phyloP scores from a whole-genome alignment of 2,329 filamentous ascomycete species.

The Exophiala spinifera region DNA sequence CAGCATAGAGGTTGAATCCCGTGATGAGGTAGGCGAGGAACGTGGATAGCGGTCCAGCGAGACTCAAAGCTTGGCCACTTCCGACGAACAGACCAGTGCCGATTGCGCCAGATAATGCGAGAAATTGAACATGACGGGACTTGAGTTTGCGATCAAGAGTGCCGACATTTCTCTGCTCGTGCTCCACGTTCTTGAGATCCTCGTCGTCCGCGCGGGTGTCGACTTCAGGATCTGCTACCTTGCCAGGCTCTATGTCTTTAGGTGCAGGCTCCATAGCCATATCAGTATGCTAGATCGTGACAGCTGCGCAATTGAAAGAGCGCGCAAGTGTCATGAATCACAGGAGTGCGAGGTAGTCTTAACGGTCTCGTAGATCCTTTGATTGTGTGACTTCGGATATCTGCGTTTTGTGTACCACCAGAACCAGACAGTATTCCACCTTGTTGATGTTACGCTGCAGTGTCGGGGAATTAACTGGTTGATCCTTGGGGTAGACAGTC shows the following conservation, averaged over 20 bases:
- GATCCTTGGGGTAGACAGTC: neutral
- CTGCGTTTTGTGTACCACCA: neutral
- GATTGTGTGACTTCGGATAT: neutral
- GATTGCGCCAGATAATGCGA: slow-evolving; percentile 28
- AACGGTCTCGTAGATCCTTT: too few relatives aligned
- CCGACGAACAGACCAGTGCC: slow-evolving; percentile 84
- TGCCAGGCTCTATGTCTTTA: slow-evolving; percentile 14
- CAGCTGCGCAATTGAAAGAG: neutral
- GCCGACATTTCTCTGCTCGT: slow-evolving; percentile 12
- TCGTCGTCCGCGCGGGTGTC: slow-evolving; percentile 1
- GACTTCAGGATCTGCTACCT: slow-evolving; percentile 1
- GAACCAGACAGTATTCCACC: neutral
- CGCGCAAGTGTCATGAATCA: neutral
- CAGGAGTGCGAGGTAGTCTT: too few relatives aligned
- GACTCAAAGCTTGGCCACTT: slow-evolving; percentile 66
- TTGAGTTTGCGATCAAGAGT: slow-evolving; percentile 29
- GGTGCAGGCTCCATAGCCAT: slow-evolving; percentile 1
- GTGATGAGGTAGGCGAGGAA: slow-evolving; percentile 36
- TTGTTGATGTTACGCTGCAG: neutral
- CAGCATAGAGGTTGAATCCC: slow-evolving; percentile 41
- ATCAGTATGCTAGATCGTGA: neutral
- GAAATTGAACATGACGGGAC: slow-evolving; percentile 33
- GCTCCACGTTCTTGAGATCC: slow-evolving; percentile 12
- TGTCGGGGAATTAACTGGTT: neutral
- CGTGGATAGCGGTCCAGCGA: slow-evolving; percentile 59